A percentile compares a stretch with the other conserved stretches of the same genome.
Evolutionary conservation across 768 basidiomycete genomes (phyloP).

Genomic region (Candolleomyces aberdarensis): DNA sequence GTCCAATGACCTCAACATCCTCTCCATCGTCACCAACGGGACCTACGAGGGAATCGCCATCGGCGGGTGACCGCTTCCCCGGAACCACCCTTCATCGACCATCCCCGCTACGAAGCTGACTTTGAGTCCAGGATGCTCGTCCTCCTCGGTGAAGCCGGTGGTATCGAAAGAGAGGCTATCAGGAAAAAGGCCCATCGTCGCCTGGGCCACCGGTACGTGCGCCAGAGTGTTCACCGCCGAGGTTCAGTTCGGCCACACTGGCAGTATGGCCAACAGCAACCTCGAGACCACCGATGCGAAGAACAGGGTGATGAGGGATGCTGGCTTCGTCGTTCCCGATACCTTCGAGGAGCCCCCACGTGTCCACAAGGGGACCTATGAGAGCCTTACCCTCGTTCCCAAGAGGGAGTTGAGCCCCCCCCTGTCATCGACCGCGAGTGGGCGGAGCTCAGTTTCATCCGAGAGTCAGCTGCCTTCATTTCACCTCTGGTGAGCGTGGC

Average conservation of each 20-base stretch:
- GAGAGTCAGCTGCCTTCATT: constrained; percentile 98
- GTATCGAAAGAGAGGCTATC: constrained; percentile 94
- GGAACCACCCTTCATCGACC: constrained; percentile 99
- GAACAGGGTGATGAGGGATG: constrained; percentile 91
- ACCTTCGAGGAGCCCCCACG: constrained; percentile 95
- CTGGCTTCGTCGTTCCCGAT: constrained; percentile 94
- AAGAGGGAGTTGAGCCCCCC: constrained; percentile 83
- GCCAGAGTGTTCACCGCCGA: constrained; percentile 99
- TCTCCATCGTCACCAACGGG: constrained; percentile 94
- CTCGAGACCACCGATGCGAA: constrained; percentile 97
- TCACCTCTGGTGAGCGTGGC: constrained; percentile 99
- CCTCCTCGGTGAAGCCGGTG: constrained; percentile 96
- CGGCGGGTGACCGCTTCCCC: constrained; percentile 93
- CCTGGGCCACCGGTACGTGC: constrained; percentile 99
- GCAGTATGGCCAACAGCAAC: constrained; percentile 96
- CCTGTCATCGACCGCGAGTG: constrained; percentile 99
- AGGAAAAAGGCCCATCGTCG: constrained; percentile 96
- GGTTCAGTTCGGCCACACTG: constrained; percentile 99
- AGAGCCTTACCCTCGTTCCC: constrained; percentile 76
- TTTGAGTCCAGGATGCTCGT: constrained; percentile 99
- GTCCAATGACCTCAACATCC: constrained; percentile 99
- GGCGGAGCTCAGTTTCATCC: constrained; percentile 98
- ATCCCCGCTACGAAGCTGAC: constrained; percentile 95
- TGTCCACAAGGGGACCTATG: constrained; percentile 82
- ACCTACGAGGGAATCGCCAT: constrained; percentile 99